Base-by-base conservation (phyloP, 257 asterid species). In the Gynochthodes officinalis region DNA sequence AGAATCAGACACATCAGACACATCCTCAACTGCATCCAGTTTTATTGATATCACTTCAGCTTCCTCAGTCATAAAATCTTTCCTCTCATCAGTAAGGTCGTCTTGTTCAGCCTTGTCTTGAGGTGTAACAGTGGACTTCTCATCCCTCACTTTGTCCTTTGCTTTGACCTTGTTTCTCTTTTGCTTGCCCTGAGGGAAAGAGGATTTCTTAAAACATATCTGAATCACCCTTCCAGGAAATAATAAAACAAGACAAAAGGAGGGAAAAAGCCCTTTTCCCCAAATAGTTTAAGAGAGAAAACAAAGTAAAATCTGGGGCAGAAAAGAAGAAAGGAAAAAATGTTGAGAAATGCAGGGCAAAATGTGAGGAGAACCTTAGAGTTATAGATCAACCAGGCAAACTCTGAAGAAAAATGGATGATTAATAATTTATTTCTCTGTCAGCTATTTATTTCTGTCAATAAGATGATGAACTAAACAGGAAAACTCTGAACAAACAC, bases 1-100 rank as follows among this genome's bases (percentile, higher is more conserved):
- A 54, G 98, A 86, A 86, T 89, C 99, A 32, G 97, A 95, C 52
- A 80, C 86, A 44, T 94, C 98, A 0, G 96, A 92, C n/a, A 83
- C 84, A 80, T 88, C 90, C 75, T 91, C 97, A 35, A 79, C 73
- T 23, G 76, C 80, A 72, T 84, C 90, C 16, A 86, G 61, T 60
- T 84, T 92, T 78, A 78, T 92, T 64, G 57, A 73, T 27, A 75
- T 80, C 54, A 42, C 71, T 60, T 80, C 85, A 62, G 83, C 74
- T 73, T 80, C 79, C 76, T 77, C 86, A 23, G n/a, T 79, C 70
- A 67, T 72, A 23, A 35, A 66, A 64, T 67, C 84, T 72, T 78
- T 81, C 50, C 80, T 81, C 65, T 78, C 87, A 65, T 76, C 86
- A 69, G 46, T 30, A 67, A 68, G 76, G 70, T 73, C 74, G 40